Base-by-base conservation (phyloP, 2,329 filamentous ascomycete species). In the Leptodontidium sp. region DNA sequence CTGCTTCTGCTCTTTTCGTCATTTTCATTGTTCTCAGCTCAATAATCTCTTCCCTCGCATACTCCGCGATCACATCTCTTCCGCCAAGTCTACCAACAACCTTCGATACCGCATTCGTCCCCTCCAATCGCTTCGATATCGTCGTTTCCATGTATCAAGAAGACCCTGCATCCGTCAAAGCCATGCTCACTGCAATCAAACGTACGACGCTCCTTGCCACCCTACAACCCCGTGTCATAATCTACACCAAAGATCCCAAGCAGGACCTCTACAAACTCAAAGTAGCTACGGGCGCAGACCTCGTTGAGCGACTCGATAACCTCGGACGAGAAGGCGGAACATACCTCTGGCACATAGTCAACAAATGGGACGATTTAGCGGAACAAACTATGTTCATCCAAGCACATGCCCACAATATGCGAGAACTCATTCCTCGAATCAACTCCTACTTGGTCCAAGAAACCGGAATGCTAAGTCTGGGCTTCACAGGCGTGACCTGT, bases 331-430 rank as follows among this genome's bases (percentile, higher is more conserved):
- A 85, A 76, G 81, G 81, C 12, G 82, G 81, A 14, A 84, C 84
- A 3, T 85, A 84, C 72, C 80, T 85, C 3, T 72, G 79, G 63
- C 84, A 86, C 69, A 84, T 85, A 26, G 69, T 82, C 21, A 74
- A 74, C 24, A 72, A 79, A 47, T 86, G 81, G 80, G 79, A 84
- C 59, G 70, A 75, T 17, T 78, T 85, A 0, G 83, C 83, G 9
- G 76, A 75, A 35, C 81, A 85, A 65, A 85, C 82, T 0, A 73
- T 85, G 62, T 85, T 85, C 72, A 78, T 84, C 6, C 83, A 85
- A 75, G 83, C 82, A 4, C 78, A 80, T 12, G 72, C 82, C 1
- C 82, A 85, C 70, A 81, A 82, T 50, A 76, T 77, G 38, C 72
- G 76, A 15, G 79, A 81, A 58, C 74, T 82, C n/a, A 78, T 80